phyloP scores from a whole-genome alignment of 805 yeast species.

The Candida mattraensis region DNA sequence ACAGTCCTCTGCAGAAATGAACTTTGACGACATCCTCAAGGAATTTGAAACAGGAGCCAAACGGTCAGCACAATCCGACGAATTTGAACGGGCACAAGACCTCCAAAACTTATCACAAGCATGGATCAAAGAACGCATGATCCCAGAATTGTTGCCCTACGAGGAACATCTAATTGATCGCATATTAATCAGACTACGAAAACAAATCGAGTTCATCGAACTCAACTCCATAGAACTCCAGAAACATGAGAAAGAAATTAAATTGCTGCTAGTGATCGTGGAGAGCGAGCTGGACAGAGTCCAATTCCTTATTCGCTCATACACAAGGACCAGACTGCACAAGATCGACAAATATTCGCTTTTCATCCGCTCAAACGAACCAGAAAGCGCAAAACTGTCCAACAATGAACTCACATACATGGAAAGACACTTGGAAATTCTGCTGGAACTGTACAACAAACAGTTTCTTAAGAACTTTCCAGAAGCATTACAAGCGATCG shows the following conservation, averaged over 20 bases:
- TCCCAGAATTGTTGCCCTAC: slow-evolving; percentile 85
- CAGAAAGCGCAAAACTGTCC: slow-evolving; percentile 46
- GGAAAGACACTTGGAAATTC: slow-evolving; percentile 63
- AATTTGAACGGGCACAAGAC: slow-evolving; percentile 35
- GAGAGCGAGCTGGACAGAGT: slow-evolving; percentile 91
- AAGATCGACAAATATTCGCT: slow-evolving; percentile 74
- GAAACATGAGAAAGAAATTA: slow-evolving; percentile 62
- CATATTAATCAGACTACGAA: slow-evolving; percentile 57
- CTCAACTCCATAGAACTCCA: slow-evolving; percentile 76
- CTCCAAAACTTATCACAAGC: slow-evolving; percentile 49
- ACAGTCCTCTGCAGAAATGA: slow-evolving; percentile 36
- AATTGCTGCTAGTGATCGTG: slow-evolving; percentile 76
- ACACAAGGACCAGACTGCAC: slow-evolving; percentile 70
- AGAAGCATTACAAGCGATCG: slow-evolving; percentile 63
- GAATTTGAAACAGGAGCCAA: slow-evolving; percentile 52
- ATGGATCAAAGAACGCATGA: slow-evolving; percentile 83
- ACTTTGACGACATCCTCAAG: slow-evolving; percentile 68
- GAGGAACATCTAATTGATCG: slow-evolving; percentile 58
- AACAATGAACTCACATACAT: slow-evolving; percentile 64
- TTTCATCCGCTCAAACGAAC: slow-evolving; percentile 49
- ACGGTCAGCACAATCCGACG: slow-evolving; percentile 27
- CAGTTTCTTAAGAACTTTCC: slow-evolving; percentile 72
- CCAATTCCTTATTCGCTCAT: slow-evolving; percentile 76
- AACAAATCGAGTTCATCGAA: slow-evolving; percentile 74
- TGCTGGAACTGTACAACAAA: slow-evolving; percentile 63